phyloP scores from a whole-genome alignment of 2,329 filamentous ascomycete genomes.

The Diaporthe citri region DNA sequence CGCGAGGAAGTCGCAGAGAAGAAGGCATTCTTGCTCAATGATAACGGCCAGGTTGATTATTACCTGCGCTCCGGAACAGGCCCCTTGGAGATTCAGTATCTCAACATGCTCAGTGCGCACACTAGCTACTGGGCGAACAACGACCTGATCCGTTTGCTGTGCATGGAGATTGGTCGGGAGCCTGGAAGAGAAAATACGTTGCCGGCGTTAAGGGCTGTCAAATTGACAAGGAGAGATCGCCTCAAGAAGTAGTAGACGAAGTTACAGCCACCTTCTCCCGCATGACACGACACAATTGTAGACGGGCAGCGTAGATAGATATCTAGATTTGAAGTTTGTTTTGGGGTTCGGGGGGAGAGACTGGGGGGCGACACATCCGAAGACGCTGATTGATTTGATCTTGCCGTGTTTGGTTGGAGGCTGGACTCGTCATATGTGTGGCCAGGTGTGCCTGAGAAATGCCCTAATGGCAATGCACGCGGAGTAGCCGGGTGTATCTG shows the following conservation, averaged over 20 bases:
- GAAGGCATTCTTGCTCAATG: slow-evolving; percentile 88
- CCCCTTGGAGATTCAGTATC: slow-evolving; percentile 91
- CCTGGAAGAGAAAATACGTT: slow-evolving; percentile 74
- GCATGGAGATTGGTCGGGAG: slow-evolving; percentile 84
- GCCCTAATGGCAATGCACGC: not conserved
- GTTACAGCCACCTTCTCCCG: not conserved
- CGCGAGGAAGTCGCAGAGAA: slow-evolving; percentile 93
- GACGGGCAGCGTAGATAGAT: not conserved
- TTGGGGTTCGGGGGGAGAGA: not conserved
- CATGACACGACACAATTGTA: not conserved
- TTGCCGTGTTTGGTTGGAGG: not conserved
- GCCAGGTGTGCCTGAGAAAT: not conserved
- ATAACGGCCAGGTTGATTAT: slow-evolving; percentile 96
- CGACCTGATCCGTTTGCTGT: slow-evolving; percentile 92
- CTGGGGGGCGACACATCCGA: not conserved
- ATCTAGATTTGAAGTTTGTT: not conserved
- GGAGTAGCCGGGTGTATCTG: not conserved
- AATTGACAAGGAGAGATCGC: slow-evolving; percentile 56
- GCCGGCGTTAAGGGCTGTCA: slow-evolving; percentile 70
- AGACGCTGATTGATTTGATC: not conserved
- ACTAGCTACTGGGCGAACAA: slow-evolving; percentile 91
- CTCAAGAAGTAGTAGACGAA: slow-evolving; percentile 16
- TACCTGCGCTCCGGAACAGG: slow-evolving; percentile 87
- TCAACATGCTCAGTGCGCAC: slow-evolving; percentile 97
- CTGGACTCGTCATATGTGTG: not conserved